Conservation (phyloP, 1,284 basidiomycete genomes). For the Caloboletus firmus region DNA sequence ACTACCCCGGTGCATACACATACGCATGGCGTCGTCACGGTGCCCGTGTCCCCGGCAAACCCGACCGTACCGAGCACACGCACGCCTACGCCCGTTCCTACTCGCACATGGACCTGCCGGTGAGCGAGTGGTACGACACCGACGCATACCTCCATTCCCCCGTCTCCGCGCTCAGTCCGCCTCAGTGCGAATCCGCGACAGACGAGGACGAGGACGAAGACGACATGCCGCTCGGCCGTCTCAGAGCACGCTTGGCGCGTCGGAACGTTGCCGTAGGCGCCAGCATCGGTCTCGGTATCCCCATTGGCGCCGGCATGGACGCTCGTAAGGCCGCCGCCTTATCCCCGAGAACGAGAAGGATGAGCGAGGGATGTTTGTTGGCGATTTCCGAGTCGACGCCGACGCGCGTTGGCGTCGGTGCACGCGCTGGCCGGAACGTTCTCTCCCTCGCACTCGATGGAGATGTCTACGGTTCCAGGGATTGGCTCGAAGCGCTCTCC, state of each 20-base stretch:
- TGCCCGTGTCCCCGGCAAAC: slow-evolving; percentile 21
- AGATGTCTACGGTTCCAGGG: not conserved
- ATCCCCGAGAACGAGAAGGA: slow-evolving; percentile 9
- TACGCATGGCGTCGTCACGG: slow-evolving; percentile 22
- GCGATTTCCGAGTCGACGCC: slow-evolving; percentile 18
- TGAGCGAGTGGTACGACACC: slow-evolving; percentile 17
- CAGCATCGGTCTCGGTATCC: not conserved
- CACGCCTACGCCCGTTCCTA: slow-evolving; percentile 2
- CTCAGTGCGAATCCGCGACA: slow-evolving; percentile 4
- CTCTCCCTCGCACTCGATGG: slow-evolving; percentile 10
- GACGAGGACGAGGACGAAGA: slow-evolving; percentile 18
- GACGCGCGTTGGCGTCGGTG: slow-evolving; percentile 17
- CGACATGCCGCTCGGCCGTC: slow-evolving; percentile 16
- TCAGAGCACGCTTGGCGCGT: slow-evolving; percentile 13
- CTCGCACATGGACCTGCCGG: slow-evolving; percentile 6
- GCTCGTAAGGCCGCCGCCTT: not conserved
- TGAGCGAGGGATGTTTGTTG: slow-evolving; percentile 26
- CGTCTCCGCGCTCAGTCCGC: slow-evolving; percentile 19
- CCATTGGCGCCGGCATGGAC: not conserved
- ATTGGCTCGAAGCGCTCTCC: slow-evolving; percentile 26
- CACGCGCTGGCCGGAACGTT: slow-evolving; percentile 1
- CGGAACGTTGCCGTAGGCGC: not conserved
- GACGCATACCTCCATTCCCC: slow-evolving; percentile 23
- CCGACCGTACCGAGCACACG: not conserved
- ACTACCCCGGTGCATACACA: slow-evolving; percentile 15